Percentiles rank a stretch among this genome's conserved stretches.
Evolutionary conservation across 495 filamentous ascomycete genomes (phyloP).

Genomic region (Lentithecium fluviatile): DNA sequence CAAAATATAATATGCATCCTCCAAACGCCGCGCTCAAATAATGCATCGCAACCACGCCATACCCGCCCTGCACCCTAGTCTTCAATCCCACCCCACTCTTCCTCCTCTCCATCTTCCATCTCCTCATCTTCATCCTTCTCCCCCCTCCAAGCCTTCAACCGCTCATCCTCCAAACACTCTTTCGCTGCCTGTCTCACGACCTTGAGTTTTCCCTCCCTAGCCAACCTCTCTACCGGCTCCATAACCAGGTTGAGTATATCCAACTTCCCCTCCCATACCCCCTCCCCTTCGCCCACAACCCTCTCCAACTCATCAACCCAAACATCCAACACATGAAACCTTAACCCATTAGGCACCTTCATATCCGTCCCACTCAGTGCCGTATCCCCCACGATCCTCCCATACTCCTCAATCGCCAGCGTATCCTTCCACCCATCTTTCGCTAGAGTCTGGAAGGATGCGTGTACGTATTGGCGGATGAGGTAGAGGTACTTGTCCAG

Average conservation of each 20-base stretch:
- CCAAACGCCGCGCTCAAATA: conserved; percentile 31
- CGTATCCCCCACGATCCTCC: conserved; percentile 43
- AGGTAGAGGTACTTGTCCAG: conserved; percentile 93
- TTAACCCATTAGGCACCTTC: conserved; percentile 72
- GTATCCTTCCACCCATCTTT: conserved; percentile 40
- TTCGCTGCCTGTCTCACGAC: conserved; percentile 67
- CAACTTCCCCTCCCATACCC: conserved; percentile 31
- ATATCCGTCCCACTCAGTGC: conserved; percentile 49
- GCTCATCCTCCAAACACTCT: conserved; percentile 72
- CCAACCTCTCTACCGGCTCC: conserved; percentile 58
- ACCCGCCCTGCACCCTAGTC: conserved; percentile 43
- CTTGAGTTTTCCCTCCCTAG: conserved; percentile 62
- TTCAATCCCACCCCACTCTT: conserved; percentile 73
- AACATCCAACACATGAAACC: conserved; percentile 86
- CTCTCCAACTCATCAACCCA: conserved; percentile 73
- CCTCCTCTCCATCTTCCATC: conserved; percentile 46
- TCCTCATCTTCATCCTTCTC: conserved; percentile 44
- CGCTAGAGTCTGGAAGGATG: conserved; percentile 60
- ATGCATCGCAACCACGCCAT: not conserved
- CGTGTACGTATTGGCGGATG: conserved; percentile 71
- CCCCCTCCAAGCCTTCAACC: conserved; percentile 59
- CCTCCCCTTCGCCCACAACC: conserved; percentile 53
- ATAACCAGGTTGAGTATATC: conserved; percentile 45
- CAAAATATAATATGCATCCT: not conserved
- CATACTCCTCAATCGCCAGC: conserved; percentile 39